Evolutionary conservation across 2,329 filamentous ascomycete genomes (phyloP).

Genomic region (Ustilaginoidea virens): DNA sequence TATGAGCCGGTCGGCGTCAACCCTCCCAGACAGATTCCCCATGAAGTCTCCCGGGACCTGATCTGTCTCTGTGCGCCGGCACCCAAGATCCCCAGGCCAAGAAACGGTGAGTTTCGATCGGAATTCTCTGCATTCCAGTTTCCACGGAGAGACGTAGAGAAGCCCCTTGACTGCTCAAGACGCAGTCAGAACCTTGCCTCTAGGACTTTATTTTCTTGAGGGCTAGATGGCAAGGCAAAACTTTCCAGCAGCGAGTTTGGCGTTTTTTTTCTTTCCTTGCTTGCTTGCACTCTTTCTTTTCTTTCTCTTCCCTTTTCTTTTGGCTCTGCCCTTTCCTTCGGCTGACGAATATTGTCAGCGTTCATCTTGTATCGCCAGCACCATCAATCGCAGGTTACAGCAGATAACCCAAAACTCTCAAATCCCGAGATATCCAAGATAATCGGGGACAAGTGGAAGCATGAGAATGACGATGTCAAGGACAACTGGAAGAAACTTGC

Average conservation of each 20-base stretch:
- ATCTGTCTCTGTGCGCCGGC: conserved; percentile 41
- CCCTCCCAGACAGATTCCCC: conserved; percentile 13
- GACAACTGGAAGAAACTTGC: conserved; percentile 78
- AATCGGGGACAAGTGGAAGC: conserved; percentile 83
- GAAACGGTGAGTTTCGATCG: conserved; percentile 33
- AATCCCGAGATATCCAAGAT: conserved; percentile 98
- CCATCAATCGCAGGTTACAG: conserved; percentile 68
- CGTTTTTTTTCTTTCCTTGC: background rate
- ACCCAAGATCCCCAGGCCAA: conserved; percentile 41
- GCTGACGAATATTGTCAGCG: conserved; percentile 37
- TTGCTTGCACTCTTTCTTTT: background rate
- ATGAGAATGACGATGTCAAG: conserved; percentile 59
- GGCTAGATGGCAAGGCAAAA: no score
- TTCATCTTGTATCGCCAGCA: conserved; percentile 97
- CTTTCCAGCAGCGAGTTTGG: background rate
- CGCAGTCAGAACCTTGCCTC: no score
- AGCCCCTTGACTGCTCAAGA: no score
- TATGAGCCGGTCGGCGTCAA: conserved; percentile 15
- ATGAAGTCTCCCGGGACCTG: conserved; percentile 22
- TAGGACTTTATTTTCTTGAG: no score
- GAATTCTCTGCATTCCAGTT: no score
- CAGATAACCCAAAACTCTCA: conserved; percentile 71
- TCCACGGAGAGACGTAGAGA: no score
- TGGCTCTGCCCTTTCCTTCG: background rate
- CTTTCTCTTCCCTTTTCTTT: background rate